Conservation (phyloP, 2,329 filamentous ascomycete genomes). For the Chlorencoelia australis region DNA sequence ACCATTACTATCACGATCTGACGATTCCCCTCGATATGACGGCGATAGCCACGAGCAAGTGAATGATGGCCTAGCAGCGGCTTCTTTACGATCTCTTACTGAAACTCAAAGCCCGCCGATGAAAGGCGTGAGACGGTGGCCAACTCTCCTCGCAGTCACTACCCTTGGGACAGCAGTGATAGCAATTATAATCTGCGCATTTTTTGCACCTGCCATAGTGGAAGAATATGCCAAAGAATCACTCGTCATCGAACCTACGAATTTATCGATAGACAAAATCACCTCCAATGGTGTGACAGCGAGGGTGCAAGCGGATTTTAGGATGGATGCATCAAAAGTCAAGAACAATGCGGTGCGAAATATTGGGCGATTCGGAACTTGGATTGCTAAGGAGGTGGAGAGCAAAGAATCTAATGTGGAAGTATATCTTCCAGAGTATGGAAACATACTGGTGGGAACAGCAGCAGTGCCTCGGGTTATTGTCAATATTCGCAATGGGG, state of each 20-base stretch:
- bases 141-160: slow-evolving; percentile 64
- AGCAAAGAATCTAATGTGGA: slow-evolving; percentile 62
- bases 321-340: slow-evolving; percentile 69
- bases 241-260: slow-evolving; percentile 70
- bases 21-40: slow-evolving; percentile 24
- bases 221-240: slow-evolving; percentile 82
- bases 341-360: slow-evolving; percentile 59
- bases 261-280: slow-evolving; percentile 76
- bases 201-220: slow-evolving; percentile 69
- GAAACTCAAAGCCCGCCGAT: slow-evolving; percentile 21
- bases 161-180: slow-evolving; percentile 53
- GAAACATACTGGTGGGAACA: slow-evolving; percentile 65
- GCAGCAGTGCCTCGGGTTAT: slow-evolving; percentile 66
- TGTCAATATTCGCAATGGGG: slow-evolving; percentile 67
- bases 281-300: slow-evolving; percentile 69
- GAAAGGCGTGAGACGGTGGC: slow-evolving; percentile 51
- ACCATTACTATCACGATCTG: slow-evolving; percentile 26
- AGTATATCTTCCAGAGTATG: slow-evolving; percentile 77
- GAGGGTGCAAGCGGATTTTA: slow-evolving; percentile 72
- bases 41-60: slow-evolving; percentile 17
- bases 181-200: slow-evolving; percentile 65
- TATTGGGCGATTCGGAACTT: slow-evolving; percentile 69
- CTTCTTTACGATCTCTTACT: slow-evolving; percentile 28
- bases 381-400: slow-evolving; percentile 67
- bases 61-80: slow-evolving; percentile 21